A percentile compares a stretch with the other conserved stretches of the same genome.
phyloP scores from a whole-genome alignment of 2,329 filamentous ascomycete species.

The Exophiala calicioides region DNA sequence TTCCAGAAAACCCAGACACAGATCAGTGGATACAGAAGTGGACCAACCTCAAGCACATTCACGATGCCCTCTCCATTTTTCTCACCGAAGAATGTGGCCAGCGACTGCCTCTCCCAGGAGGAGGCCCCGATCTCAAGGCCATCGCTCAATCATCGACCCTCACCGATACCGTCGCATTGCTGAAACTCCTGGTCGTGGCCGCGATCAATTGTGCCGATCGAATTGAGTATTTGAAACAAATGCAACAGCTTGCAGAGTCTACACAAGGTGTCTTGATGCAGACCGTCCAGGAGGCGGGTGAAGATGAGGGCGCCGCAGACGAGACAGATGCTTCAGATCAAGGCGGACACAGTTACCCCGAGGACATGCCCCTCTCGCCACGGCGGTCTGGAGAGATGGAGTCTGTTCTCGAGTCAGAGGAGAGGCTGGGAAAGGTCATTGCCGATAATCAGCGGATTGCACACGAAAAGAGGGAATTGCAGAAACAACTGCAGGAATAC shows the following conservation, averaged over 20 bases:
- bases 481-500: slow-evolving; percentile 53
- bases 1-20: slow-evolving; percentile 46
- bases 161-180: slow-evolving; percentile 54
- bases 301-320: slow-evolving; percentile 33
- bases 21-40: slow-evolving; percentile 52
- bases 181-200: slow-evolving; percentile 64
- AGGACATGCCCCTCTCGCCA: slow-evolving; percentile 15
- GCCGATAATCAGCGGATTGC: slow-evolving; percentile 60
- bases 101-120: slow-evolving; percentile 43
- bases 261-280: slow-evolving; percentile 50
- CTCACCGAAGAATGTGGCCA: slow-evolving; percentile 49
- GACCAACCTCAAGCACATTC: slow-evolving; percentile 52
- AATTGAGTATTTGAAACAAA: slow-evolving; percentile 55
- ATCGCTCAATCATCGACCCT: slow-evolving; percentile 47
- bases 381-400: slow-evolving; percentile 36
- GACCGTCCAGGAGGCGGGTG: slow-evolving; percentile 50
- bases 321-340: slow-evolving; percentile 25
- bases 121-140: slow-evolving; percentile 49
- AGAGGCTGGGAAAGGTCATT: slow-evolving; percentile 50
- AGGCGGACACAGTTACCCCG: not conserved
- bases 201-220: slow-evolving; percentile 61
- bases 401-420: slow-evolving; percentile 50
- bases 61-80: slow-evolving; percentile 48
- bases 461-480: slow-evolving; percentile 52
- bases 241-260: slow-evolving; percentile 45